These are phyloP conservation scores for Debaryomycetaceae sp. DNA, from an alignment of 1,139 yeast species.

Conservation along the genomic window DNA sequence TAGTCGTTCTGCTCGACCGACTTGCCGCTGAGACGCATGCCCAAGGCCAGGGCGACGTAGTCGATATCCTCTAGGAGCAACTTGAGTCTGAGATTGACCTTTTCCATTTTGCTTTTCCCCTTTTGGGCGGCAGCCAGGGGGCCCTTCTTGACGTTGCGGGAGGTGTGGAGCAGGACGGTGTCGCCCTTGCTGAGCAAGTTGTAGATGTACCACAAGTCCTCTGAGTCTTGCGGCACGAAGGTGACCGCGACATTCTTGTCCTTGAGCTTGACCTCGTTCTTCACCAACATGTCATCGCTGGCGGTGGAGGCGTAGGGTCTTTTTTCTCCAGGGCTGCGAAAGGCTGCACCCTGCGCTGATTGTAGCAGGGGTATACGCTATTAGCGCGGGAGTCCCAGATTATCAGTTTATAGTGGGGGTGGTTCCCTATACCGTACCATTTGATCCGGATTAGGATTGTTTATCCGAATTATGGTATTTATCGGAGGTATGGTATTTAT, in stretches of 20 bases:
- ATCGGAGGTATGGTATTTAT: no score
- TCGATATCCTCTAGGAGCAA: constrained; percentile 62
- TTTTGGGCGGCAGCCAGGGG: constrained; percentile 8
- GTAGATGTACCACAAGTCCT: constrained; percentile 83
- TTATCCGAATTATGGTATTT: no score
- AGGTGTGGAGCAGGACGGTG: constrained; percentile 56
- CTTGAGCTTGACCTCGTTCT: constrained; percentile 38
- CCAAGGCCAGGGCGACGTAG: constrained; percentile 68
- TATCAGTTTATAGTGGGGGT: neutral
- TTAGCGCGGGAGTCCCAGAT: neutral
- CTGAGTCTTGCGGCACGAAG: constrained; percentile 75
- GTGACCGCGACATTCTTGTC: constrained; percentile 59
- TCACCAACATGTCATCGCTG: constrained; percentile 29
- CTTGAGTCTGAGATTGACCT: constrained; percentile 44
- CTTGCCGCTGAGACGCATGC: constrained; percentile 71
- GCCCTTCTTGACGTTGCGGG: constrained; percentile 51
- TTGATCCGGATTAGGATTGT: no score
- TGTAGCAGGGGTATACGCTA: neutral
- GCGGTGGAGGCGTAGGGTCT: neutral
- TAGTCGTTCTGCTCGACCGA: constrained; percentile 65
- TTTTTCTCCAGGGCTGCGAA: neutral
- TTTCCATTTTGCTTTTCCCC: constrained; percentile 41
- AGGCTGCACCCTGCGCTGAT: neutral
- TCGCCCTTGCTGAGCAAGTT: constrained; percentile 73
- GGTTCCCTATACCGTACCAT: no score